These are phyloP conservation scores for Suillus americanus DNA, from an alignment of 768 basidiomycete genomes.

Conservation along the genomic window DNA sequence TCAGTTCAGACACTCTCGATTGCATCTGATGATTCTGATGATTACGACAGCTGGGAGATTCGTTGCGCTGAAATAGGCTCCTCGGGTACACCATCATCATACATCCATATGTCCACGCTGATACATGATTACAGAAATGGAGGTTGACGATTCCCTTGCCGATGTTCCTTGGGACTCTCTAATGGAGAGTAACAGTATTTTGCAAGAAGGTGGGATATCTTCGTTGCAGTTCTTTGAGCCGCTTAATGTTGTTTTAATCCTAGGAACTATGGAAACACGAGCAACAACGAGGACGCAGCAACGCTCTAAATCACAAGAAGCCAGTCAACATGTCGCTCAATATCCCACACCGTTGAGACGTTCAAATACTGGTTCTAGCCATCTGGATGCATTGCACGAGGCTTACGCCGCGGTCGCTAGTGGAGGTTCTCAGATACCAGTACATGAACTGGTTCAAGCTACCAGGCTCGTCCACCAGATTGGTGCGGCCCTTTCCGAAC, in stretches of 20 bases:
- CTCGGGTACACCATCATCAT: constrained; percentile 19
- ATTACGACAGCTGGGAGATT: constrained; percentile 34
- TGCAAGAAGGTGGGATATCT: not conserved
- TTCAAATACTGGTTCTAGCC: constrained; percentile 39
- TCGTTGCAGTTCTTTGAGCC: not conserved
- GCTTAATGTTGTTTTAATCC: not conserved
- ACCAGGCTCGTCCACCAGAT: constrained; percentile 46
- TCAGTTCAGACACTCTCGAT: constrained; percentile 4
- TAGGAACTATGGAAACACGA: constrained; percentile 2
- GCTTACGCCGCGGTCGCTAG: constrained; percentile 43
- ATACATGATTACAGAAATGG: constrained; percentile 15
- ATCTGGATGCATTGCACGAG: constrained; percentile 43
- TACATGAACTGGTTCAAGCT: constrained; percentile 49
- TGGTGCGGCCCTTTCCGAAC: constrained; percentile 44
- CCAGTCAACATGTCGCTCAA: constrained; percentile 9
- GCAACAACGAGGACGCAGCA: not conserved
- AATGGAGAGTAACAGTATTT: not conserved
- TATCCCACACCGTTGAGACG: constrained; percentile 30
- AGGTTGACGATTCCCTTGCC: constrained; percentile 23
- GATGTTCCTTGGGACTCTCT: constrained; percentile 13
- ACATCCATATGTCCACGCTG: not conserved
- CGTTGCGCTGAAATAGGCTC: constrained; percentile 14
- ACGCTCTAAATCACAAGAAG: constrained; percentile 11
- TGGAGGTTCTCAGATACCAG: constrained; percentile 47
- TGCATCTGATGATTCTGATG: constrained; percentile 21